Evolutionary conservation across 2,329 filamentous ascomycete species (phyloP).

Genomic region (Orbilia brochopaga): DNA sequence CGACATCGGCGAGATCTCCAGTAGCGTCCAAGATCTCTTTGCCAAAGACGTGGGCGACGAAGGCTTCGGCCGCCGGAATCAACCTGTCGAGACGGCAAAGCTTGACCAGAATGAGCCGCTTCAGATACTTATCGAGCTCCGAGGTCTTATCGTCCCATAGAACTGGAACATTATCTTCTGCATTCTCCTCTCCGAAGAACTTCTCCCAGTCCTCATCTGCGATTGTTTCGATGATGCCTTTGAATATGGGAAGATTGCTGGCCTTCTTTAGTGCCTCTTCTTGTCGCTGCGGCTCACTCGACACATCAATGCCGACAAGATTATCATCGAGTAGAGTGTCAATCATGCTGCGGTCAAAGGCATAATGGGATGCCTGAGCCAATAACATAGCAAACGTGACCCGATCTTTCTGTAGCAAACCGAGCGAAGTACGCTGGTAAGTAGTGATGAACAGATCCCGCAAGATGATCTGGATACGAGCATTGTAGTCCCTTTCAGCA

Average conservation of each 20-base stretch:
- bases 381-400: conserved; percentile 94
- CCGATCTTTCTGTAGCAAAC: conserved; percentile 89
- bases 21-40: conserved; percentile 79
- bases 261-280: conserved; percentile 73
- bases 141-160: conserved; percentile 67
- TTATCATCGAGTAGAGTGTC: conserved; percentile 82
- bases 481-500: conserved; percentile 74
- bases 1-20: conserved; percentile 83
- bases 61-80: conserved; percentile 88
- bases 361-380: conserved; percentile 92
- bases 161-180: conserved; percentile 79
- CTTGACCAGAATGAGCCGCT: conserved; percentile 88
- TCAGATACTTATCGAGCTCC: conserved; percentile 75
- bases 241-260: conserved; percentile 73
- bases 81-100: conserved; percentile 94
- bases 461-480: conserved; percentile 86
- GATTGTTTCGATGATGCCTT: conserved; percentile 71
- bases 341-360: conserved; percentile 89
- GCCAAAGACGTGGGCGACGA: conserved; percentile 85
- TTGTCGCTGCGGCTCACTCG: conserved; percentile 68
- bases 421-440: conserved; percentile 93
- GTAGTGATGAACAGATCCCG: conserved; percentile 88
- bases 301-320: conserved; percentile 78
- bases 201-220: conserved; percentile 73
- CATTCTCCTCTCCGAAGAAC: conserved; percentile 84